Base-by-base conservation (phyloP, 805 yeast species). In the Hanseniaspora mollemarum region DNA sequence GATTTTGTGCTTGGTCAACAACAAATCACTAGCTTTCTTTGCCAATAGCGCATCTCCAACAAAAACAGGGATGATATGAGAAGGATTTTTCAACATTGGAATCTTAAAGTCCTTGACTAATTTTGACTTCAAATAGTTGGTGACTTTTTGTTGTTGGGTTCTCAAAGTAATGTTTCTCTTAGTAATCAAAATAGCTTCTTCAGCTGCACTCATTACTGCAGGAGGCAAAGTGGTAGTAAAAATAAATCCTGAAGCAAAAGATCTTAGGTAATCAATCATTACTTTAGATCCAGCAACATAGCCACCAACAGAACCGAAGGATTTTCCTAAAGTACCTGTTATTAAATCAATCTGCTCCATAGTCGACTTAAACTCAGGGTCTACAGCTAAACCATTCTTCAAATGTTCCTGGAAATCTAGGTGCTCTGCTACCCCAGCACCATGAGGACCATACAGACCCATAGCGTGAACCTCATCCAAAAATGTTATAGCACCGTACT, bases 341-440 rank as follows among this genome's bases (percentile, higher is more conserved):
- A 92, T 80, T 80, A 92, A 86, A 64, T 92, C 98, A 52, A 92
- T 77, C 64, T 96, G 80, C 66, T 82, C 88, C 85, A 83, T 77
- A 32, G 83, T 83, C 9, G 94, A 80, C 52, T 71, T 67, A 38
- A 59, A 56, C 5, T 50, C 54, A 41, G 58, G 59, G 43, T 68
- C 67, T 56, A 78, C 76, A 16, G 26, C 18, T 19, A 41, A 29
- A 57, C 92, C 92, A 15, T 80, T 66, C 53, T 71, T 64, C 62
- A 85, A 77, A 64, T 90, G 94, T 51, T 80, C 79, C 43, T 85
- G 85, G 59, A 87, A 92, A 68, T 92, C 86, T 60, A 83, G 73
- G 66, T 92, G 98, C 68, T 92, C 99, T 43, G 97, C 96, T 51
- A 92, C 97, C 70, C 99, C 99, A 31, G 96, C 98, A 63, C 99